Evolutionary conservation across 306 rosid species (phyloP), one percentile per base, ranked within the genome.

Genomic region (Glycyrrhiza uralensis): DNA sequence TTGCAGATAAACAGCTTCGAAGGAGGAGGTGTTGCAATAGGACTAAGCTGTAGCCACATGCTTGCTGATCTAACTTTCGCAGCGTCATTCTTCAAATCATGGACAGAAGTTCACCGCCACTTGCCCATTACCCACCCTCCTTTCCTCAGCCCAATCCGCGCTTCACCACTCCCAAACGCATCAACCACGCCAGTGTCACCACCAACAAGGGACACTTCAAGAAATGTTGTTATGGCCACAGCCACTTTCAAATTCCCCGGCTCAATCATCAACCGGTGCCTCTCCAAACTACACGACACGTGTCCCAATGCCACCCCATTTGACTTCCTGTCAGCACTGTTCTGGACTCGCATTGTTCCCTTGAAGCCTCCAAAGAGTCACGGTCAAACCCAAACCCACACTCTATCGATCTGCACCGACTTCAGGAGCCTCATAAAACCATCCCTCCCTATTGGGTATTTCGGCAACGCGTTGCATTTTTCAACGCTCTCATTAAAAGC

Each of bases 1-100:
- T 11, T 32, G 63, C 82, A 91, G 96, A 65, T 92, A 81, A 89
- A 82, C 66, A 88, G 82, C 35, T 89, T 88, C 75, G 55, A 86
- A 79, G 91, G 83, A 54, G 97, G 92, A 15, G 97, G 91, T 20
- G 66, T 85, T 10, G 97, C 97, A 32, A 76, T 89, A 14, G 97
- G 96, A 59, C 24, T 89, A 49, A 87, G 96, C 57, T 89, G 87
- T 47, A 30, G 54, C 12, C 96, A 89, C 84, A 67, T 89, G 80
- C 66, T 78, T 30, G 90, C 86, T n/a, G 97, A 92, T 56, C 70
- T 81, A 36, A 89, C 87, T 1, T 64, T 72, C 9, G 49, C 56
- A n/a, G 69, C 87, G 36, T 60, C 82, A 3, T 78, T 87, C 55
- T 49, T 87, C 65, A 85, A 84, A 18, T 82, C 93, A 18, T 89